Base-by-base conservation (phyloP, 2,329 filamentous ascomycete species). In the Beauveria brongniartii region DNA sequence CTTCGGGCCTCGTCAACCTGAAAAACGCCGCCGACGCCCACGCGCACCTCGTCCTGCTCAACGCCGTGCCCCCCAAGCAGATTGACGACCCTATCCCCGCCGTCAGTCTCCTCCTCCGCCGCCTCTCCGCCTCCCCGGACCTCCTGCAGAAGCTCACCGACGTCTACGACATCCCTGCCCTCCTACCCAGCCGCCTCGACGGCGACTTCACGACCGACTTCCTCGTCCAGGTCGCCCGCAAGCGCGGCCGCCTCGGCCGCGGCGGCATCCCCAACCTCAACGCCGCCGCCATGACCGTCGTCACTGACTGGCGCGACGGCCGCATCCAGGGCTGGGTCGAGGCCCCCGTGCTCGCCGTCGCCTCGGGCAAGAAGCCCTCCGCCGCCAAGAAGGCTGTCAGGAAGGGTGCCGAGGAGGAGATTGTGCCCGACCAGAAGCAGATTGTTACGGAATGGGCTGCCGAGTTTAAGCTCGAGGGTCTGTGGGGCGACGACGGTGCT, bases 271-370 rank as follows among this genome's bases (percentile, higher is more conserved):
- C 94, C 48, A 99, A 97, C 74, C 75, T 97, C 62, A 81, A 86
- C 66, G 87, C 89, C 59, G 93, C 94, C 8, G 94, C 93, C 64
- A 93, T 94, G 82, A 89, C 91, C 0, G 92, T 99, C 61, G 86
- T 99, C 62, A 94, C 87, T n/a, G 94, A 99, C 78, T 96, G 94
- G 91, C 85, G 94, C 67, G 93, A 97, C 72, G 93, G 92, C 28
- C 85, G 94, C 57, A 95, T 99, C 68, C 91, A 95, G 75, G 92
- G 92, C 61, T 96, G 92, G 92, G 84, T 87, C 53, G 89, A 92
- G 67, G 83, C 91, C 3, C 92, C 92, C 8, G 80, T 82, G 41
- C 75, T 91, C 63, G 77, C 83, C 20, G 81, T 88, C 51, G 79
- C 80, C n/a, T 69, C 65, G 24, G 67, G 71, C 40, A 67, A 66